These are phyloP conservation scores for Leccinum disarticulatum DNA, from an alignment of 768 basidiomycete species.

Conservation along the genomic window DNA sequence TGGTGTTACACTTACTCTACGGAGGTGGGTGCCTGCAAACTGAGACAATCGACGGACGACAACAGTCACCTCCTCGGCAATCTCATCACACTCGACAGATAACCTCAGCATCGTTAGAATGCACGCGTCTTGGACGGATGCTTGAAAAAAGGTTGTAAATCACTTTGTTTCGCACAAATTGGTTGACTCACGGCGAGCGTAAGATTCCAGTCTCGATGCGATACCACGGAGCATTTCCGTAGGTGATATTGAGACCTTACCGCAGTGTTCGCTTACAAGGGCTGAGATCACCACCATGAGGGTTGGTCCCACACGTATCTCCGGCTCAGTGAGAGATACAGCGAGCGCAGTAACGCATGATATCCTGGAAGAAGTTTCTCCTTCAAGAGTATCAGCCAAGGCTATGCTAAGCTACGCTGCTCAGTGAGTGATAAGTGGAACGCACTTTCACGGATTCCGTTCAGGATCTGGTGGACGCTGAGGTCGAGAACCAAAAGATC, in stretches of 20 bases:
- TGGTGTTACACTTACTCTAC: conserved; percentile 49
- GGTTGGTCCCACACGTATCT: conserved; percentile 50
- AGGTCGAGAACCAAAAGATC: conserved; percentile 50
- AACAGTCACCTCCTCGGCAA: conserved; percentile 46
- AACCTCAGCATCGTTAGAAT: conserved; percentile 72
- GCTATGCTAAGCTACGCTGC: neutral
- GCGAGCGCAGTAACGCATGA: conserved; percentile 46
- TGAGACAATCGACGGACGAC: conserved; percentile 45
- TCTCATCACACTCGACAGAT: conserved; percentile 53
- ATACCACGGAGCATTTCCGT: conserved; percentile 47
- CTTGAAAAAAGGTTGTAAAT: conserved; percentile 35
- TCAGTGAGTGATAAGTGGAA: neutral
- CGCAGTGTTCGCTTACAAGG: conserved; percentile 60
- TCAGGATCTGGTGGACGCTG: conserved; percentile 56
- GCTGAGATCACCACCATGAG: conserved; percentile 68
- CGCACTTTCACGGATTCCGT: conserved; percentile 51
- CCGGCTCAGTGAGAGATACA: conserved; percentile 42
- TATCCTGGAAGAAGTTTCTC: conserved; percentile 39
- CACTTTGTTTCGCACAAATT: conserved; percentile 10
- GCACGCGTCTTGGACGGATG: conserved; percentile 70
- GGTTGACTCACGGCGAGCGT: conserved; percentile 42
- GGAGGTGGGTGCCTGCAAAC: conserved; percentile 53
- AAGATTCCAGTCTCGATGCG: conserved; percentile 38
- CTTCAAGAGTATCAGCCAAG: conserved; percentile 33
- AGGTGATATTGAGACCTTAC: conserved; percentile 50